A percentile compares a stretch with the other conserved stretches of the same genome.
Evolutionary conservation across 108 stramenopile genomes (phyloP).

Genomic region (Cylindrotheca closterium): DNA sequence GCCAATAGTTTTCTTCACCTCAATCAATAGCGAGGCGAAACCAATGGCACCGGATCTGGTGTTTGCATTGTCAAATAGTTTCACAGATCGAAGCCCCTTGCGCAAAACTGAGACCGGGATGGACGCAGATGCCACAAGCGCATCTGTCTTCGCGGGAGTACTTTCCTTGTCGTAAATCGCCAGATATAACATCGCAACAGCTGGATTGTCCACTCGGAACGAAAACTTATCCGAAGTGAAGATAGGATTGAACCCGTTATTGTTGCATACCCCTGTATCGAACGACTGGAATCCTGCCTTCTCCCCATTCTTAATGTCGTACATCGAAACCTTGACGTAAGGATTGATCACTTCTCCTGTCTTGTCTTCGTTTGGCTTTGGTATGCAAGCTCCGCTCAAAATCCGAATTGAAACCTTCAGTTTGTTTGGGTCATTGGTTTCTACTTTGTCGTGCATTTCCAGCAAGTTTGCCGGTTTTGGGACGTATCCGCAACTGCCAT

Average conservation of each 20-base stretch:
- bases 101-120: slow-evolving; percentile 84
- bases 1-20: slow-evolving; percentile 39
- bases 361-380: slow-evolving; percentile 72
- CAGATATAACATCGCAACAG: slow-evolving; percentile 72
- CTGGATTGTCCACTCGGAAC: slow-evolving; percentile 54
- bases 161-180: slow-evolving; percentile 61
- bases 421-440: slow-evolving; percentile 4
- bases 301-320: slow-evolving; percentile 65
- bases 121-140: slow-evolving; percentile 74
- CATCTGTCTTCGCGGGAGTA: slow-evolving; percentile 30
- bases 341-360: slow-evolving; percentile 85
- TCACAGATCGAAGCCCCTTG: slow-evolving; percentile 81
- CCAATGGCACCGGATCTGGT: slow-evolving; percentile 79
- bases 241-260: slow-evolving; percentile 82
- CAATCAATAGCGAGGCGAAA: slow-evolving; percentile 77
- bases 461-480: slow-evolving; percentile 70
- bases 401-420: slow-evolving; percentile 57
- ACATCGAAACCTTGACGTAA: slow-evolving; percentile 66
- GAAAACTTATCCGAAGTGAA: slow-evolving; percentile 64
- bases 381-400: slow-evolving; percentile 72
- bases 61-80: slow-evolving; percentile 75
- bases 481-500: slow-evolving; percentile 95
- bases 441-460: slow-evolving; percentile 5
- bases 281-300: slow-evolving; percentile 45
- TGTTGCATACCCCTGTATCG: slow-evolving; percentile 37